Conservation (phyloP, 2,329 filamentous ascomycete species). For the Colletotrichum acutatum region DNA sequence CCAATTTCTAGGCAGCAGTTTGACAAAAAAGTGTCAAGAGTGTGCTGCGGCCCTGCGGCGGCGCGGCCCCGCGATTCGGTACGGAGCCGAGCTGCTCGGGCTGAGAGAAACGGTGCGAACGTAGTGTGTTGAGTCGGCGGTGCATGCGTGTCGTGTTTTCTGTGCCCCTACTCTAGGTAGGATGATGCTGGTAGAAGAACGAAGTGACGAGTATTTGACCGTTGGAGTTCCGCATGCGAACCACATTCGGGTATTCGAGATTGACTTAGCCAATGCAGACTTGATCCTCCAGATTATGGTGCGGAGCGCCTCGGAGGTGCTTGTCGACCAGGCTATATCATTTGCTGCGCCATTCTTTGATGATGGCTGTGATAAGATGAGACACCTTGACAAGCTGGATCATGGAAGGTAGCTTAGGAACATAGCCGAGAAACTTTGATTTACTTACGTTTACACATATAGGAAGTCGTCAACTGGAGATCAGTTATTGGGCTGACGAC, state of each 20-base stretch:
- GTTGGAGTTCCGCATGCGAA: not conserved
- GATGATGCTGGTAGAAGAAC: not conserved
- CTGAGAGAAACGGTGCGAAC: too few relatives aligned
- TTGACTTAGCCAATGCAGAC: not conserved
- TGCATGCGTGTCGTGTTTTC: not conserved
- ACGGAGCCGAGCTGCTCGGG: not conserved
- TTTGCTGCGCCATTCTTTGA: not conserved
- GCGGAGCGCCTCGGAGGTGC: not conserved
- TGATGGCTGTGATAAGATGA: not conserved
- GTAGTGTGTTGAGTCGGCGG: too few relatives aligned
- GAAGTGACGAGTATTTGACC: not conserved
- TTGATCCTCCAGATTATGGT: not conserved
- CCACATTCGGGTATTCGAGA: not conserved
- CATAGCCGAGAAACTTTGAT: too few relatives aligned
- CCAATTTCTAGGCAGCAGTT: not conserved
- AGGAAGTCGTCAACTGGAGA: fast-evolving
- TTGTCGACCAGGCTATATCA: not conserved
- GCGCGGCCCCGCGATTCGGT: not conserved
- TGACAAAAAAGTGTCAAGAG: not conserved
- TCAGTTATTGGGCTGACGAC: too few relatives aligned
- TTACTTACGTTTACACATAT: not conserved
- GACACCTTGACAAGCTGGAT: too few relatives aligned
- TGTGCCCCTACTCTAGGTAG: too few relatives aligned
- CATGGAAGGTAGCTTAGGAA: too few relatives aligned
- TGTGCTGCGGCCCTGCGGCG: not conserved